Evolutionary conservation across 2,329 filamentous ascomycete species (phyloP).

Genomic region (Ustilaginoidea virens): DNA sequence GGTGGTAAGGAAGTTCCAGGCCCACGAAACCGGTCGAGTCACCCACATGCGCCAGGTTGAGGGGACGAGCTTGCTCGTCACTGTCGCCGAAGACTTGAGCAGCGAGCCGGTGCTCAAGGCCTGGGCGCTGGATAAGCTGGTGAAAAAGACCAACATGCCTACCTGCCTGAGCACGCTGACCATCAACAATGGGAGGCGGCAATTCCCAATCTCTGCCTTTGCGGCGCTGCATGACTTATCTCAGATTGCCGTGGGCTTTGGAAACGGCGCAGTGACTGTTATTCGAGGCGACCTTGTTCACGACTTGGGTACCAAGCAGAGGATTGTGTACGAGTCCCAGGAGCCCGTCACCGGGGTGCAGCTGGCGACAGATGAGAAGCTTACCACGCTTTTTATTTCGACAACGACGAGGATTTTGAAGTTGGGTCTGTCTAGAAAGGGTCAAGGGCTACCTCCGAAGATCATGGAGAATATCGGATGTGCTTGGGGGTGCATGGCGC

Average conservation of each 20-base stretch:
- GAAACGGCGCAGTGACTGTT: constrained; percentile 85
- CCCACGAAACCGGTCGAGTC: constrained; percentile 65
- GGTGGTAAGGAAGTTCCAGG: constrained; percentile 71
- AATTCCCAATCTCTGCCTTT: constrained; percentile 90
- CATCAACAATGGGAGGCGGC: constrained; percentile 80
- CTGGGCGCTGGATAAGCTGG: constrained; percentile 89
- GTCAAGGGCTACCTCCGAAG: constrained; percentile 77
- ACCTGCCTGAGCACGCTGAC: constrained; percentile 74
- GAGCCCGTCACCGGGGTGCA: constrained; percentile 90
- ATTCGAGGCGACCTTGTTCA: constrained; percentile 90
- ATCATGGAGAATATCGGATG: constrained; percentile 83
- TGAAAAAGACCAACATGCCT: constrained; percentile 85
- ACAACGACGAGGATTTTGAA: constrained; percentile 82
- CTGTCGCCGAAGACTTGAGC: constrained; percentile 73
- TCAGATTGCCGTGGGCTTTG: constrained; percentile 90
- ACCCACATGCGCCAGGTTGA: constrained; percentile 88
- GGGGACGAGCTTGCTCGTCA: constrained; percentile 73
- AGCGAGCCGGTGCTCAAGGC: constrained; percentile 84
- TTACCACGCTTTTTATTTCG: constrained; percentile 77
- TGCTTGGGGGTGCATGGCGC: constrained; percentile 86
- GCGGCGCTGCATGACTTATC: constrained; percentile 75
- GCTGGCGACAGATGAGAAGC: constrained; percentile 42
- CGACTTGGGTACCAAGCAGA: constrained; percentile 83
- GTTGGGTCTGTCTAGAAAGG: constrained; percentile 71
- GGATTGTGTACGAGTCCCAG: constrained; percentile 90